phyloP scores from a whole-genome alignment of 345 rosid species.

The Aethionema arabicum region DNA sequence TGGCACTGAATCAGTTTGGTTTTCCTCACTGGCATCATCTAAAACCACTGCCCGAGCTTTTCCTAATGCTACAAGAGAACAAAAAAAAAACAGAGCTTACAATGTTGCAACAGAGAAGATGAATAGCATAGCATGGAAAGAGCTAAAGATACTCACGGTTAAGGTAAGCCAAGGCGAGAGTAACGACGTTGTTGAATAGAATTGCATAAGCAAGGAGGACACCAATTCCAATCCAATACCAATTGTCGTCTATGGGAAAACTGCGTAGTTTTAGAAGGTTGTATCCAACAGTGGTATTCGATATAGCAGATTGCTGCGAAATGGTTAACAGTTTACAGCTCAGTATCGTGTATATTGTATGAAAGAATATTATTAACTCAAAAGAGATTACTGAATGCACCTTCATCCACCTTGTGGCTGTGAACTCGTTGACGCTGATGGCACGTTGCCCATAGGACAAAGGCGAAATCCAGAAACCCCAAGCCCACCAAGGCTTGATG shows the following conservation, averaged over 20 bases:
- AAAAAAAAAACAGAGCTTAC: constrained; percentile 14
- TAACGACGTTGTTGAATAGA: constrained; percentile 68
- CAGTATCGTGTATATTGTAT: constrained; percentile 1
- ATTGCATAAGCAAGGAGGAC: constrained; percentile 57
- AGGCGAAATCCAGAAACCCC: constrained; percentile 96
- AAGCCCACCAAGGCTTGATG: constrained; percentile 84
- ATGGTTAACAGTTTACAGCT: constrained; percentile 15
- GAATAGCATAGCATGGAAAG: background rate
- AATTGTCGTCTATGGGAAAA: constrained; percentile 50
- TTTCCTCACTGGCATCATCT: constrained; percentile 45
- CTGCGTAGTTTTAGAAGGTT: constrained; percentile 54
- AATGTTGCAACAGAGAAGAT: constrained; percentile 9
- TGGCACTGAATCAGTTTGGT: constrained; percentile 6
- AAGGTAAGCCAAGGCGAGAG: constrained; percentile 67
- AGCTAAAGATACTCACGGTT: constrained; percentile 56
- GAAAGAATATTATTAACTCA: background rate
- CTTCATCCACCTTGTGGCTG: constrained; percentile 74
- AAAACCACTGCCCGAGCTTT: constrained; percentile 47
- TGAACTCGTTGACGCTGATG: constrained; percentile 77
- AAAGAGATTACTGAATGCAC: constrained; percentile 36
- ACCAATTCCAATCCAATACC: constrained; percentile 91
- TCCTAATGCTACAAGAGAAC: constrained; percentile 54
- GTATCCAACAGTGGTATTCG: constrained; percentile 53
- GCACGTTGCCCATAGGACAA: constrained; percentile 79
- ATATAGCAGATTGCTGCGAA: constrained; percentile 58